Percentiles rank a stretch among this genome's conserved stretches.
These are phyloP conservation scores for Penicillium sp. DNA, from an alignment of 2,329 filamentous ascomycete genomes.

Conservation along the genomic window DNA sequence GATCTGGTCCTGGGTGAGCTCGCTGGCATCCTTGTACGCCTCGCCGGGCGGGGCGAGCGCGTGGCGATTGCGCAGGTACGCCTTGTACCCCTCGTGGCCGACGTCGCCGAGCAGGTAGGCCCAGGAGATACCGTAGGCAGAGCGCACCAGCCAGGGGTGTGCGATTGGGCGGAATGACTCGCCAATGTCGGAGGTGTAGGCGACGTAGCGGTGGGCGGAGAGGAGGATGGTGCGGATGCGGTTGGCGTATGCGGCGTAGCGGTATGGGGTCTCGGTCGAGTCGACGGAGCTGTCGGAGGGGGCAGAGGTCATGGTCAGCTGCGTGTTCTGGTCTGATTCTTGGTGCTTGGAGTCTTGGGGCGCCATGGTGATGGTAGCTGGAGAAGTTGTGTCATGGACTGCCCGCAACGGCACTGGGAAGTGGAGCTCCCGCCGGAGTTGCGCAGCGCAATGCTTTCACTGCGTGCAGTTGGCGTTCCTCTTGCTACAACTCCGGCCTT, in stretches of 20 bases:
- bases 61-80: constrained; percentile 81
- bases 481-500: not conserved
- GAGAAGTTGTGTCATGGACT: constrained; percentile 7
- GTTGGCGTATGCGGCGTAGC: constrained; percentile 89
- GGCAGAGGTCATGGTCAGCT: constrained; percentile 17
- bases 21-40: constrained; percentile 40
- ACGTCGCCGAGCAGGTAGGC: constrained; percentile 89
- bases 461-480: no score
- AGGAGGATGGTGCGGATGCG: constrained; percentile 82
- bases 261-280: constrained; percentile 77
- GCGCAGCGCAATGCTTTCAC: no score
- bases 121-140: constrained; percentile 90
- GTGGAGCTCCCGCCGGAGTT: constrained; percentile 8
- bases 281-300: constrained; percentile 59
- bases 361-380: not conserved
- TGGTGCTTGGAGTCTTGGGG: not conserved
- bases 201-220: constrained; percentile 90
- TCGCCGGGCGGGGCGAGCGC: constrained; percentile 66
- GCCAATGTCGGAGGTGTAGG: constrained; percentile 94
- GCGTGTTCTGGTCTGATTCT: constrained; percentile 5
- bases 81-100: constrained; percentile 88
- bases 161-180: constrained; percentile 93
- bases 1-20: constrained; percentile 32
- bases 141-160: constrained; percentile 74
- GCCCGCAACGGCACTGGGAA: no score